Conservation (phyloP, 2,329 filamentous ascomycete genomes). For the Zalaria obscura region DNA sequence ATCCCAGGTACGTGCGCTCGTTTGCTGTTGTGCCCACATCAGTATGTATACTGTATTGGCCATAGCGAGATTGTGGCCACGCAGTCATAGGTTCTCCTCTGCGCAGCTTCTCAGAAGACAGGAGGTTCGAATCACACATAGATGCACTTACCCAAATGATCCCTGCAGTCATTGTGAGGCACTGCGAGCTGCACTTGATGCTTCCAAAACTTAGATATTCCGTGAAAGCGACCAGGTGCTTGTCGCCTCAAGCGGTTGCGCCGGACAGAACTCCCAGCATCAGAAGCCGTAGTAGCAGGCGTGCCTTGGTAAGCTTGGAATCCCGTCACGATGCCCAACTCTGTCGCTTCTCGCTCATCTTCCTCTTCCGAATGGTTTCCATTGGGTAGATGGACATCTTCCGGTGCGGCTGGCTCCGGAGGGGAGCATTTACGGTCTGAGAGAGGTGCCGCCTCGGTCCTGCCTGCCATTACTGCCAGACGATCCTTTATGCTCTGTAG, state of each 20-base stretch:
- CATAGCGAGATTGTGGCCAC: neutral
- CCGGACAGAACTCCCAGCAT: neutral
- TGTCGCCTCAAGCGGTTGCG: constrained; percentile 4
- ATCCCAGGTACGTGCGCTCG: constrained; percentile 61
- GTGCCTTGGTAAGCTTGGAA: constrained; percentile 1
- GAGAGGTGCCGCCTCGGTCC: neutral
- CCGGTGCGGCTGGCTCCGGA: neutral
- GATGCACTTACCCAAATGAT: constrained; percentile 38
- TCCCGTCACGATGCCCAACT: constrained; percentile 11
- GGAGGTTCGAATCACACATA: too few relatives aligned
- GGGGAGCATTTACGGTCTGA: neutral
- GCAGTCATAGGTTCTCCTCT: neutral
- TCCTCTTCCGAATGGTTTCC: neutral
- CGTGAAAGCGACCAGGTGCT: constrained; percentile 20
- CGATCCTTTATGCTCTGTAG: too few relatives aligned
- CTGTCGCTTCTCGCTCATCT: constrained; percentile 19
- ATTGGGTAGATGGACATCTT: neutral
- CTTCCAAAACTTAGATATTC: constrained; percentile 32
- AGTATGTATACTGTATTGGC: neutral
- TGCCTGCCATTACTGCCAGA: neutral
- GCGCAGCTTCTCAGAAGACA: too few relatives aligned
- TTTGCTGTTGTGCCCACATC: constrained; percentile 38
- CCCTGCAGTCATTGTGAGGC: constrained; percentile 34
- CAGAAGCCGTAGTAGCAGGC: neutral
- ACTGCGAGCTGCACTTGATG: constrained; percentile 36